Evolutionary conservation across 2,329 filamentous ascomycete species (phyloP).

Genomic region (Gaeumannomyces sp.): DNA sequence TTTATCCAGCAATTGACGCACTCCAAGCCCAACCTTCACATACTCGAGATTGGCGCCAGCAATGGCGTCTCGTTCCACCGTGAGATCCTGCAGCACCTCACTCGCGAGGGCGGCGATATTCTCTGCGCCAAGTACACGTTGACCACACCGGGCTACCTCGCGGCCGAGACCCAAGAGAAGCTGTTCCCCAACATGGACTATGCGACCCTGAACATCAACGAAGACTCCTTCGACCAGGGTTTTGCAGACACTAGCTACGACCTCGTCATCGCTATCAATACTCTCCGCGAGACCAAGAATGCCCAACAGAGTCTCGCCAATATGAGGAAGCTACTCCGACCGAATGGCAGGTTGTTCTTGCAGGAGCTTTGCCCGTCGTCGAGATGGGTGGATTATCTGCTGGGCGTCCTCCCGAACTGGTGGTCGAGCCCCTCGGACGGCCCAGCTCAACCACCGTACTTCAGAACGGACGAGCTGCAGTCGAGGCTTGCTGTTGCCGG

Average conservation of each 20-base stretch:
- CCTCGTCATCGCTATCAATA: conserved; percentile 3
- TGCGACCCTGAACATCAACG: not conserved
- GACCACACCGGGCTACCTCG: not conserved
- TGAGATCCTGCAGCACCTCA: conserved; percentile 11
- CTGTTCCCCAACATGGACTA: not conserved
- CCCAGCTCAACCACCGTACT: too few relatives aligned
- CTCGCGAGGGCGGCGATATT: conserved; percentile 10
- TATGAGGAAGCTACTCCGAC: not conserved
- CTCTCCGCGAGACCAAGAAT: not conserved
- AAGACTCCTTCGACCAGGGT: not conserved
- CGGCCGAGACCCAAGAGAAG: not conserved
- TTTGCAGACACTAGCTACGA: not conserved
- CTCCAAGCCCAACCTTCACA: conserved; percentile 5
- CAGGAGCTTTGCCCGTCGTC: not conserved
- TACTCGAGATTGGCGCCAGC: conserved; percentile 16
- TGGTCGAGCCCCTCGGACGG: not conserved
- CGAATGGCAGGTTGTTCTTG: not conserved
- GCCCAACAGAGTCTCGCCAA: not conserved
- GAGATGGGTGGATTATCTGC: not conserved
- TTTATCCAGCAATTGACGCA: not conserved
- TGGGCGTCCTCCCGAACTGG: conserved; percentile 1
- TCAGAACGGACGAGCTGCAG: too few relatives aligned
- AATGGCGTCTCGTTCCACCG: conserved; percentile 14
- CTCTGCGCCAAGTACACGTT: conserved; percentile 12
- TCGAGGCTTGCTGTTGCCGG: too few relatives aligned